Evolutionary conservation across 331 rosid species (phyloP), one percentile per base, ranked within the genome.

Genomic region (Saraca asoca): DNA sequence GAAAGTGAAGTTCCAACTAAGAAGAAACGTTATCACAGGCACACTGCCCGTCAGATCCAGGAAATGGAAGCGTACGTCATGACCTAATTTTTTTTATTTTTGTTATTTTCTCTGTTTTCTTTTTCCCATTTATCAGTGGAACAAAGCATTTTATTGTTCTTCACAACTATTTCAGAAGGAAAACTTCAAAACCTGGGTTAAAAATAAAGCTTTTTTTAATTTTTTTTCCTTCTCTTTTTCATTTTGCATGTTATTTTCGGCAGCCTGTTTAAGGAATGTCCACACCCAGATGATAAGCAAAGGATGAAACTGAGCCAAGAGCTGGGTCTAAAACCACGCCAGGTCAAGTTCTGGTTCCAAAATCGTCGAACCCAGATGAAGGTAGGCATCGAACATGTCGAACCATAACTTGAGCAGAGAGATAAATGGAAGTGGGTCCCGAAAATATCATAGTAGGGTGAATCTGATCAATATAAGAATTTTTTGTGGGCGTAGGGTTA

Each of bases 21-120:
- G 87, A 93, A 90, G 64, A 93, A 90, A 70, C 95, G 95, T 37
- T 93, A 93, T 54, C 98, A 93, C 75, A 76, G 98, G 58, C 98
- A 93, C 79, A 93, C 98, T 12, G 81, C 90, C 54, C 97, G 91
- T 38, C 98, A 90, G 98, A 93, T 93, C 96, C 97, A 93, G 81
- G 91, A 93, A 75, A 93, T 93, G 98, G 98, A 93, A 72, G 70
- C 88, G 98, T 91, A 68, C 52, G 7, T 6, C 10, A 17, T 41
- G 9, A 15, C 29, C 24, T n/a, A n/a, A n/a, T n/a, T n/a, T n/a
- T n/a, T n/a, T n/a, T n/a, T n/a, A n/a, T n/a, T n/a, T n/a, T n/a
- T n/a, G n/a, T n/a, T n/a, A 5, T 17, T 56, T 17, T 67, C 45
- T 38, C 51, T 54, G 11, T 3, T 38, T 15, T 19, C 24, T 0